These are phyloP conservation scores for Typha latifolia DNA, from an alignment of 176 grass and related monocot species.

Conservation along the genomic window DNA sequence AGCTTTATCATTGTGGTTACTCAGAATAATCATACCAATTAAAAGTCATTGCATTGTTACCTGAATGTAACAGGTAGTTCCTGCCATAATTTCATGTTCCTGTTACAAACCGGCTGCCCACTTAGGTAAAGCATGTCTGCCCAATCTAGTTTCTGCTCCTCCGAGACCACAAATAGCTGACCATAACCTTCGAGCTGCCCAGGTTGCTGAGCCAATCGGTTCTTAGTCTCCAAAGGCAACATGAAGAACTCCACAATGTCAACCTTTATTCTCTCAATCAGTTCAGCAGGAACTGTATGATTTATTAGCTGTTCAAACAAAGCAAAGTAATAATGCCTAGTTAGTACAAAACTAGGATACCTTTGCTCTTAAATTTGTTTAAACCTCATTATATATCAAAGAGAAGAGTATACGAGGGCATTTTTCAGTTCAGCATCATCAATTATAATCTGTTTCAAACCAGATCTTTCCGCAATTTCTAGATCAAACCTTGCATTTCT, in stretches of 20 bases:
- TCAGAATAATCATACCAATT: neutral
- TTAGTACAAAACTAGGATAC: no score
- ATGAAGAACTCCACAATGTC: conserved; percentile 24
- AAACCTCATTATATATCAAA: no score
- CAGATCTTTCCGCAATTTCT: no score
- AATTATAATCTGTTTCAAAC: no score
- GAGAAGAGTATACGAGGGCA: no score
- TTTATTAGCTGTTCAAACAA: conserved; percentile 23
- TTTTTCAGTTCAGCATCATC: no score
- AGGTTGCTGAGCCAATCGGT: conserved; percentile 14
- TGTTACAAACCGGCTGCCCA: conserved; percentile 1
- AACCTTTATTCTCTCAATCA: conserved; percentile 18
- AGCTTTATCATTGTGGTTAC: neutral
- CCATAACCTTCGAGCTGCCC: conserved; percentile 27
- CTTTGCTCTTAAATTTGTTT: no score
- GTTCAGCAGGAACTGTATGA: conserved; percentile 9
- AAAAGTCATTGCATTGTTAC: neutral
- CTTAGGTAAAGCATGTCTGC: conserved; percentile 29
- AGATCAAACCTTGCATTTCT: no score
- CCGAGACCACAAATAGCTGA: conserved; percentile 30
- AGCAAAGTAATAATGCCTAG: neutral
- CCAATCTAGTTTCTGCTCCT: conserved; percentile 37
- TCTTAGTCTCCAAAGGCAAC: conserved; percentile 29
- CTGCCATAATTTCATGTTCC: conserved; percentile 19
- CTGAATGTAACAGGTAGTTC: conserved; percentile 19